A percentile compares a stretch with the other conserved stretches of the same genome.
Evolutionary conservation across 2,329 filamentous ascomycete species (phyloP).

Genomic region (Scedosporium dehoogii): DNA sequence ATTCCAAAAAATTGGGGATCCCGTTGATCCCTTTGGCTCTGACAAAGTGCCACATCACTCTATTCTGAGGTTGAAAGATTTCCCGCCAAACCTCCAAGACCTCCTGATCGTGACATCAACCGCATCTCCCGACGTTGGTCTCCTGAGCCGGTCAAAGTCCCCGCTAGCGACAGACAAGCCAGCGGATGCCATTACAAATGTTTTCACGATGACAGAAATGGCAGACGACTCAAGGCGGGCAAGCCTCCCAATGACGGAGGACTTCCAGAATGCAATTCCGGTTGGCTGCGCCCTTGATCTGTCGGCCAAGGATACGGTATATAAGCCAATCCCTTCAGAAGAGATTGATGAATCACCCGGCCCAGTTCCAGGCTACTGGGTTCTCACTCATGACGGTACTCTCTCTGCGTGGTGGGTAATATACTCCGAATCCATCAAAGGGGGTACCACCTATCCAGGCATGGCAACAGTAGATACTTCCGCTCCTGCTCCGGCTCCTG

Average conservation of each 20-base stretch:
- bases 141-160: conserved; percentile 64
- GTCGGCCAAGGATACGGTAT: conserved; percentile 70
- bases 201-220: conserved; percentile 66
- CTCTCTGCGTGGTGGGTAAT: conserved; percentile 85
- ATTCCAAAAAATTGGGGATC: conserved; percentile 65
- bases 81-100: conserved; percentile 71
- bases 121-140: conserved; percentile 65
- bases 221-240: conserved; percentile 67
- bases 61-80: conserved; percentile 66
- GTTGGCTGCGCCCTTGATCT: conserved; percentile 77
- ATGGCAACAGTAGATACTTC: conserved; percentile 36
- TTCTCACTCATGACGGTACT: conserved; percentile 81
- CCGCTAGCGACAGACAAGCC: conserved; percentile 53
- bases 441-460: conserved; percentile 63
- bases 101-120: conserved; percentile 75
- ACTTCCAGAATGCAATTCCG: conserved; percentile 60
- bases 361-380: conserved; percentile 74
- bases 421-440: conserved; percentile 75
- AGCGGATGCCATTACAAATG: conserved; percentile 48
- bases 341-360: conserved; percentile 70
- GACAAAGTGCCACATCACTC: conserved; percentile 66
- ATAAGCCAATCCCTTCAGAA: conserved; percentile 62
- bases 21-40: conserved; percentile 62
- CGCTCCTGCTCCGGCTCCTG: conserved; percentile 18
- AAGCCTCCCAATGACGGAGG: conserved; percentile 60